These are phyloP conservation scores for Atalantia buxifolia DNA, from an alignment of 345 rosid genomes.

Conservation along the genomic window DNA sequence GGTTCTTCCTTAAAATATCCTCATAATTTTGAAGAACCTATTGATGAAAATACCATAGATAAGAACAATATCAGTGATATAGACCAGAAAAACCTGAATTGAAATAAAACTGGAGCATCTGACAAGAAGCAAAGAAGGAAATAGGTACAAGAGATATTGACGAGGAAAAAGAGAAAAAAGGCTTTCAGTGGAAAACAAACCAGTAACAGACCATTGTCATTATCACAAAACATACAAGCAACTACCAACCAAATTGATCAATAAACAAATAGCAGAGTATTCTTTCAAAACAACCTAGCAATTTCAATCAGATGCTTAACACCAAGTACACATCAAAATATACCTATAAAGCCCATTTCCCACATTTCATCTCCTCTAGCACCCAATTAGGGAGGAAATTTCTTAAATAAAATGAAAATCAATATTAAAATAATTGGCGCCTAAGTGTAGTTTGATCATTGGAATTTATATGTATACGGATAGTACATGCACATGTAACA, in stretches of 20 bases:
- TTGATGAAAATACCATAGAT: slow-evolving; percentile 5
- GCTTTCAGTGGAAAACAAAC: background rate
- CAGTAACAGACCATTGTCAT: background rate
- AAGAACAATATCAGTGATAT: background rate
- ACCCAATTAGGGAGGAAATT: background rate
- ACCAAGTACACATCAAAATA: background rate
- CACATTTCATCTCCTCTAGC: background rate
- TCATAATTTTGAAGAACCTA: slow-evolving; percentile 84
- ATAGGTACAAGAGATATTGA: background rate
- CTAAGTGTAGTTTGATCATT: background rate
- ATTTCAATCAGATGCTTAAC: background rate
- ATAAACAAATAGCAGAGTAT: background rate
- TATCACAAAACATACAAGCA: background rate
- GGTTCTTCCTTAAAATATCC: slow-evolving; percentile 60
- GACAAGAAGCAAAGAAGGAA: background rate
- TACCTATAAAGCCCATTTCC: background rate
- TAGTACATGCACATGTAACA: background rate
- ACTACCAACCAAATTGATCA: background rate
- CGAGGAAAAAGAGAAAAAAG: background rate
- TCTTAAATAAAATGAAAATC: background rate
- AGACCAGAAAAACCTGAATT: background rate
- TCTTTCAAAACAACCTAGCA: background rate
- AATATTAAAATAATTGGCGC: background rate
- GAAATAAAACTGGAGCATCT: background rate
- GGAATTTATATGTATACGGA: background rate